These are phyloP conservation scores for Capillidium rhysosporum DNA, from an alignment of 371 early-diverging fungal genomes.

Conservation along the genomic window DNA sequence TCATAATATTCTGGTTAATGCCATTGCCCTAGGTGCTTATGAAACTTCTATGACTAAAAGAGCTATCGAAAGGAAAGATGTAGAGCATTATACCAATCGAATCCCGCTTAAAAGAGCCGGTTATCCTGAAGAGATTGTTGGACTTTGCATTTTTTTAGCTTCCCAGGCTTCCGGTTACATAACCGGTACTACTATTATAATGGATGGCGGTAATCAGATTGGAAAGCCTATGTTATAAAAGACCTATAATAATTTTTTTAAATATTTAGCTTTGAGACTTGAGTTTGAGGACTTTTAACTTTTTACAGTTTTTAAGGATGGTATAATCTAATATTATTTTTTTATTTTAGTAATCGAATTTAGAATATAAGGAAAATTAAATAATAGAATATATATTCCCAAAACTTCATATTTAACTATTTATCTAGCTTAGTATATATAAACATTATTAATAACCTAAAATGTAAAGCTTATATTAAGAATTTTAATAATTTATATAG, in stretches of 20 bases:
- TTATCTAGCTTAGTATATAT: too few relatives aligned
- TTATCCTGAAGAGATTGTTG: slow-evolving; percentile 69
- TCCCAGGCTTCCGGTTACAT: slow-evolving; percentile 59
- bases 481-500: too few relatives aligned
- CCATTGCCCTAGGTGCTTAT: slow-evolving; percentile 81
- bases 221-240: neutral
- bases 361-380: too few relatives aligned
- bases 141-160: slow-evolving; percentile 50
- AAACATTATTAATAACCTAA: too few relatives aligned
- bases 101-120: slow-evolving; percentile 68
- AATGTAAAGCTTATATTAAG: too few relatives aligned
- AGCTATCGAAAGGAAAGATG: neutral
- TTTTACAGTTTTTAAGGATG: too few relatives aligned
- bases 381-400: too few relatives aligned
- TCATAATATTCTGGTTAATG: slow-evolving; percentile 63
- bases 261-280: too few relatives aligned
- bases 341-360: too few relatives aligned
- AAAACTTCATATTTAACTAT: too few relatives aligned
- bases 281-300: too few relatives aligned
- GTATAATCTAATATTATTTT: too few relatives aligned
- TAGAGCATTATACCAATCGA: neutral
- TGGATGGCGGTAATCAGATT: slow-evolving; percentile 54
- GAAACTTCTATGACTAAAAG: slow-evolving; percentile 74
- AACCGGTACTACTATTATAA: slow-evolving; percentile 54
- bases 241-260: neutral